Percentiles rank a stretch among this genome's conserved stretches.
Evolutionary conservation across 1,284 basidiomycete genomes (phyloP).

Genomic region (Ceratobasidium sp.): DNA sequence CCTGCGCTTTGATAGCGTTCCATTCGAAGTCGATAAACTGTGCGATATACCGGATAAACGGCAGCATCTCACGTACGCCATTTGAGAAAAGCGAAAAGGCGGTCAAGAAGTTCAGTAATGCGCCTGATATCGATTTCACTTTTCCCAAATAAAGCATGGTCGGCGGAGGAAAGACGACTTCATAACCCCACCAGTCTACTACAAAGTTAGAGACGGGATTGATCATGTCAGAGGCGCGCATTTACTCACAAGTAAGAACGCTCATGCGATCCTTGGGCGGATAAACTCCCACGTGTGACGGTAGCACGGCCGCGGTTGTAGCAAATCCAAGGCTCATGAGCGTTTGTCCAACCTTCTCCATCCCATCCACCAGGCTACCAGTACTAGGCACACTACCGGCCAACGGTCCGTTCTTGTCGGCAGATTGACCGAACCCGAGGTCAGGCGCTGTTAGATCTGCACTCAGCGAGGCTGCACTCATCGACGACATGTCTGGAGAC

Average conservation of each 20-base stretch:
- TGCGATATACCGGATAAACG: slow-evolving; percentile 78
- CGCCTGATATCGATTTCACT: slow-evolving; percentile 65
- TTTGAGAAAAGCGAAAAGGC: slow-evolving; percentile 70
- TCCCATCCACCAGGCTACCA: slow-evolving; percentile 69
- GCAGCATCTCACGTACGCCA: slow-evolving; percentile 76
- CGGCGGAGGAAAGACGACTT: slow-evolving; percentile 72
- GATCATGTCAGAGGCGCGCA: background rate
- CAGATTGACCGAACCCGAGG: slow-evolving; percentile 65
- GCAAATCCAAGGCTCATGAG: slow-evolving; percentile 79
- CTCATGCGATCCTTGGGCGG: slow-evolving; percentile 79
- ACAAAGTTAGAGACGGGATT: background rate
- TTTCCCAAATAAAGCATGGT: slow-evolving; percentile 66
- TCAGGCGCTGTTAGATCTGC: slow-evolving; percentile 61
- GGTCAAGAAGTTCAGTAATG: slow-evolving; percentile 73
- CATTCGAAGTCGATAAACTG: slow-evolving; percentile 79
- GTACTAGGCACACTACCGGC: slow-evolving; percentile 76
- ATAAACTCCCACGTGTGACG: slow-evolving; percentile 71
- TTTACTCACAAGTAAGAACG: slow-evolving; percentile 71
- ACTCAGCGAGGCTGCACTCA: slow-evolving; percentile 27
- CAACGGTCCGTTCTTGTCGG: slow-evolving; percentile 63
- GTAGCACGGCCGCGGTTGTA: slow-evolving; percentile 67
- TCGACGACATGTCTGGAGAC: slow-evolving; percentile 32
- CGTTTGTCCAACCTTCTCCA: slow-evolving; percentile 73
- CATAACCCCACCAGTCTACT: slow-evolving; percentile 84
- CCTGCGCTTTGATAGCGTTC: slow-evolving; percentile 64